Evolutionary conservation across 1,139 yeast genomes (phyloP), one percentile per base, ranked within the genome.

Genomic region (Candida sanyaensis): DNA sequence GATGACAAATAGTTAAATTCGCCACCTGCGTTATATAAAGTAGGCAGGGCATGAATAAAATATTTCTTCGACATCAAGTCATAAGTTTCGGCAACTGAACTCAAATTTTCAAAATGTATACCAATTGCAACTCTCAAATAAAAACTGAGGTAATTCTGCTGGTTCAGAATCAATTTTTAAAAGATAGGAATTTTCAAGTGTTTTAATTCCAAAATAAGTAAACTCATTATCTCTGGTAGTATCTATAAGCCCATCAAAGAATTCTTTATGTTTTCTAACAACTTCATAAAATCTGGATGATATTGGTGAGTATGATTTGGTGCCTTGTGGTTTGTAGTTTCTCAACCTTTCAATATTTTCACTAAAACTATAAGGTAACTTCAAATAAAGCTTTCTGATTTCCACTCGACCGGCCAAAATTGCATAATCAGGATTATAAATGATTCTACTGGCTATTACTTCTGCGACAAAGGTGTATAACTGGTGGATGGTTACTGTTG

Each of bases 1-100:
- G 84, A 79, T 9, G 84, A 80, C 56, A 80, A 64, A 52, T 64
- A 73, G 11, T 77, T 75, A 43, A 64, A 66, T n/a, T 71, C 68
- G 6, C 81, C 74, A 21, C 83, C 84, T 1, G 83, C 75, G 52
- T 77, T 78, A 62, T 78, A 80, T 48, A 79, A 64, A 0, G 84
- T 80, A 3, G 84, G 84, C 5, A 81, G 76, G 2, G 83, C 83
- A 59, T 79, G 84, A 40, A 78, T 77, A 58, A 79, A 77, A 56
- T 70, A 77, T 53, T 73, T 74, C 50, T 64, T 64, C 0, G 83
- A 78, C 83, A 80, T 79, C 52, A 77, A 57, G 43, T 75, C 64
- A 58, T 80, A 80, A 0, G 83, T 76, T 56, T 79, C 81, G 4
- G 71, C 53, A 3, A 73, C 81, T 4, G 63, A 59, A 0, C 61